Evolutionary conservation across 176 grass and related monocot species (phyloP).

Genomic region (Cymbopogon citratus): DNA sequence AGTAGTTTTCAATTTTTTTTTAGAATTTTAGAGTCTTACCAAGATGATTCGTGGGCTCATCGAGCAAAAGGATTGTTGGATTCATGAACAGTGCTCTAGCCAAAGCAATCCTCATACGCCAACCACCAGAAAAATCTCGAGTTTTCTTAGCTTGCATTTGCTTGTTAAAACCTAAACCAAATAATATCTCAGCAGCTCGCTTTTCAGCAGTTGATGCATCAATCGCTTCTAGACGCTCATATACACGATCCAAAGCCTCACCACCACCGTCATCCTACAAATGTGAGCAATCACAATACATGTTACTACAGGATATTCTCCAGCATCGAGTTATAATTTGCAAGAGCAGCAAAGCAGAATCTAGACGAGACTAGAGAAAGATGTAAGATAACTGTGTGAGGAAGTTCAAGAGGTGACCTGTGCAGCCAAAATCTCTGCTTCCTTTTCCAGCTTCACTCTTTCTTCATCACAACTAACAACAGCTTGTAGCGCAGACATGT

Average conservation of each 20-base stretch:
- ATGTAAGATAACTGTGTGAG: neutral
- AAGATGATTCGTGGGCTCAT: slow-evolving; percentile 97
- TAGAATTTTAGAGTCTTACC: slow-evolving; percentile 44
- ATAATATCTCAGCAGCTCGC: slow-evolving; percentile 82
- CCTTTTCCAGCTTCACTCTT: slow-evolving; percentile 66
- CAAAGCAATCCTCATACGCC: slow-evolving; percentile 98
- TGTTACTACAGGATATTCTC: neutral
- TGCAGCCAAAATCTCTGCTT: slow-evolving; percentile 63
- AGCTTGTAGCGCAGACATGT: slow-evolving; percentile 72
- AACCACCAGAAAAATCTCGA: slow-evolving; percentile 89
- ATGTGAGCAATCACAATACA: neutral
- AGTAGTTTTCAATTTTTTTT: neutral
- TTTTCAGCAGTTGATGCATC: slow-evolving; percentile 94
- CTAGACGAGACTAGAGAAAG: neutral
- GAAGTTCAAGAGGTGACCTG: slow-evolving; percentile 32
- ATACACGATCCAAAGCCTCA: slow-evolving; percentile 74
- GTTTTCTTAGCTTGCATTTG: slow-evolving; percentile 89
- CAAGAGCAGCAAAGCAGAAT: neutral
- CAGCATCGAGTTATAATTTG: neutral
- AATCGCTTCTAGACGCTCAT: slow-evolving; percentile 77
- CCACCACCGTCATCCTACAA: slow-evolving; percentile 77
- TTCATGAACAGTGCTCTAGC: slow-evolving; percentile 97
- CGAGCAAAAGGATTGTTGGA: slow-evolving; percentile 95
- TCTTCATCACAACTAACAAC: slow-evolving; percentile 88
- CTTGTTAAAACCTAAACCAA: slow-evolving; percentile 87